Percentiles rank a stretch among this genome's conserved stretches.
Evolutionary conservation across 495 filamentous ascomycete genomes (phyloP).

Genomic region (Daldinia concentrica): DNA sequence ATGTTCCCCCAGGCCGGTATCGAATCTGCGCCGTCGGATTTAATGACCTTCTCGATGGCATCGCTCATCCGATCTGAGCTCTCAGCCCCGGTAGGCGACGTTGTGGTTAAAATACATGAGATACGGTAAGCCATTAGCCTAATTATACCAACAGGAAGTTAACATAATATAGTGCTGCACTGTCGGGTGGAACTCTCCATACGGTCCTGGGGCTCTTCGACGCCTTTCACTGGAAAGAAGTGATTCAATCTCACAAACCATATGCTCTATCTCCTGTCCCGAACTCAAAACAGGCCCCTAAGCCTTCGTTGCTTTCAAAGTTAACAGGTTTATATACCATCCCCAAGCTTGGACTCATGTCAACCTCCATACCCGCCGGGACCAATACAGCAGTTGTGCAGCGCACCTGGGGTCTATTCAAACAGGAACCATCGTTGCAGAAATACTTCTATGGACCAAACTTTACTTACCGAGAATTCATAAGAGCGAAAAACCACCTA

Average conservation of each 20-base stretch:
- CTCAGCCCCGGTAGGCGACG: slow-evolving; percentile 62
- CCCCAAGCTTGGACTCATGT: slow-evolving; percentile 73
- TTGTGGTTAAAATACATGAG: slow-evolving; percentile 69
- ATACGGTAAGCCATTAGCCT: slow-evolving; percentile 59
- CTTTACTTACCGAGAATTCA: slow-evolving; percentile 77
- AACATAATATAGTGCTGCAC: slow-evolving; percentile 51
- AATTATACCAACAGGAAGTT: neutral
- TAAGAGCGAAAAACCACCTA: slow-evolving; percentile 67
- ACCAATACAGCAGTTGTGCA: slow-evolving; percentile 76
- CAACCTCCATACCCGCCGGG: slow-evolving; percentile 64
- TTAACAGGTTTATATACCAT: slow-evolving; percentile 70
- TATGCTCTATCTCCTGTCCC: slow-evolving; percentile 73
- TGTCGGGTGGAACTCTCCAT: slow-evolving; percentile 79
- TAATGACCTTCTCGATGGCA: slow-evolving; percentile 76
- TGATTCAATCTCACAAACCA: slow-evolving; percentile 65
- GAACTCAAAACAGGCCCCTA: slow-evolving; percentile 56
- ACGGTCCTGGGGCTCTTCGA: slow-evolving; percentile 73
- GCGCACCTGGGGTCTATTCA: slow-evolving; percentile 78
- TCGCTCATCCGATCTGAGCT: slow-evolving; percentile 69
- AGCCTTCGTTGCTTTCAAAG: slow-evolving; percentile 50
- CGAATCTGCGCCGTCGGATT: slow-evolving; percentile 86
- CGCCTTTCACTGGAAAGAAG: slow-evolving; percentile 64
- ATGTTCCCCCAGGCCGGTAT: slow-evolving; percentile 88
- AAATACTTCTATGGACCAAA: slow-evolving; percentile 70
- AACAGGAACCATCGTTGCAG: slow-evolving; percentile 51